Percentiles rank a stretch among this genome's conserved stretches.
phyloP scores from a whole-genome alignment of 345 rosid genomes.

The Acer campestre region DNA sequence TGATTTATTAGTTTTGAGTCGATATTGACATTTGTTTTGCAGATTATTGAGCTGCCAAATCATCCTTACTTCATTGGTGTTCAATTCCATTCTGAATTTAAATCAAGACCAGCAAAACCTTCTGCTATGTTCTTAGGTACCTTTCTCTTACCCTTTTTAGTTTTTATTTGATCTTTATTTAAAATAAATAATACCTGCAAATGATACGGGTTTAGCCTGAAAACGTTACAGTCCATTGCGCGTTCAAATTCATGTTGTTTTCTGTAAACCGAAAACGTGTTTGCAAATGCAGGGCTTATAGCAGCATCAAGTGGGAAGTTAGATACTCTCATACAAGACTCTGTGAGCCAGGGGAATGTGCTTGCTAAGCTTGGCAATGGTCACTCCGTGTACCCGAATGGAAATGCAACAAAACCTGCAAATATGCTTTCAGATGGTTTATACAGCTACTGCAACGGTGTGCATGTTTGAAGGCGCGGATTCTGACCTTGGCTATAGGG shows the following conservation, averaged over 20 bases:
- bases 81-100: constrained; percentile 97
- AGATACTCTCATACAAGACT: constrained; percentile 45
- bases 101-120: constrained; percentile 93
- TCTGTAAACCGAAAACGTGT: too few species aligned
- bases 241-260: neutral
- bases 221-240: neutral
- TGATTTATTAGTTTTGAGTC: constrained; percentile 12
- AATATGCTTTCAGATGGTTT: constrained; percentile 50
- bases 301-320: constrained; percentile 79
- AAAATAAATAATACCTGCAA: neutral
- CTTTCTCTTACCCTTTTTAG: neutral
- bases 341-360: constrained; percentile 35
- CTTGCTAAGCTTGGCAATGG: constrained; percentile 34
- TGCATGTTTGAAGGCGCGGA: constrained; percentile 47
- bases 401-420: constrained; percentile 45
- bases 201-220: neutral
- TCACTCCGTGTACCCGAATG: constrained; percentile 49
- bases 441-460: constrained; percentile 58
- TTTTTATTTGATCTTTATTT: neutral
- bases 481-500: neutral
- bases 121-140: constrained; percentile 89
- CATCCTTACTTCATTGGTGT: constrained; percentile 82
- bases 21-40: constrained; percentile 27
- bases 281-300: constrained; percentile 67
- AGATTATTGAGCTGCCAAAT: constrained; percentile 66